Conservation (phyloP, 108 stramenopile species). For the Cyclotella atomus region DNA sequence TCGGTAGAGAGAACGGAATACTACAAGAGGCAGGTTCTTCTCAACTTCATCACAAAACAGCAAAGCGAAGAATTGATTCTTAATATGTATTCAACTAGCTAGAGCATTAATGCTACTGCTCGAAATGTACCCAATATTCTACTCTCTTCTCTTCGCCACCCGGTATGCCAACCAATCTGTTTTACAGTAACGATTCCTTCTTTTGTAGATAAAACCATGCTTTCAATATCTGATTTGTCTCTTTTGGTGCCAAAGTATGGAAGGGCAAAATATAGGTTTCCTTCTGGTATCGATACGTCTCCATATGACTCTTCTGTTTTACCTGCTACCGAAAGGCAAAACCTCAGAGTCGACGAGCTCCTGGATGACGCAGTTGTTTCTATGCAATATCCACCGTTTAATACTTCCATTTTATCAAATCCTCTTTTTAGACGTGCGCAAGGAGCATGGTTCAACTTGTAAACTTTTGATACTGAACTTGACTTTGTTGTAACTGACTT, state of each 20-base stretch:
- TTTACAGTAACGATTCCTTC: slow-evolving; percentile 74
- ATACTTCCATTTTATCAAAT: slow-evolving; percentile 66
- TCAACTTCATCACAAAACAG: too few relatives aligned
- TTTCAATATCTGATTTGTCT: neutral
- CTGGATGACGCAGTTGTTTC: slow-evolving; percentile 34
- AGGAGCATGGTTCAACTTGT: slow-evolving; percentile 43
- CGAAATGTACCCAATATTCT: slow-evolving; percentile 72
- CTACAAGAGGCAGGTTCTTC: too few relatives aligned
- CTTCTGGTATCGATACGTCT: slow-evolving; percentile 69
- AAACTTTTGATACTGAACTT: slow-evolving; percentile 41
- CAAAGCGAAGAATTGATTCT: too few relatives aligned
- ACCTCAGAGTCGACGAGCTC: slow-evolving; percentile 53
- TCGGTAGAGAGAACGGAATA: too few relatives aligned
- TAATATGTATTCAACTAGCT: slow-evolving; percentile 51
- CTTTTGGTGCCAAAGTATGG: slow-evolving; percentile 62
- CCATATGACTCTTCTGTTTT: slow-evolving; percentile 44
- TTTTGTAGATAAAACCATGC: slow-evolving; percentile 56
- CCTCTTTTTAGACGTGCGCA: slow-evolving; percentile 62
- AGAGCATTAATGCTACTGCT: slow-evolving; percentile 59
- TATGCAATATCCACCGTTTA: slow-evolving; percentile 66
- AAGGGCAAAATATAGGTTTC: slow-evolving; percentile 73
- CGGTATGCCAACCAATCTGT: slow-evolving; percentile 85
- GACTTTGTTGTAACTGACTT: slow-evolving; percentile 51
- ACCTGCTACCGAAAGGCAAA: slow-evolving; percentile 65
- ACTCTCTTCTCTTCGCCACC: slow-evolving; percentile 79